A percentile compares a stretch with the other conserved stretches of the same genome.
Evolutionary conservation across 2,329 filamentous ascomycete genomes (phyloP).

Genomic region (Gnomoniopsis smithogilvyi): DNA sequence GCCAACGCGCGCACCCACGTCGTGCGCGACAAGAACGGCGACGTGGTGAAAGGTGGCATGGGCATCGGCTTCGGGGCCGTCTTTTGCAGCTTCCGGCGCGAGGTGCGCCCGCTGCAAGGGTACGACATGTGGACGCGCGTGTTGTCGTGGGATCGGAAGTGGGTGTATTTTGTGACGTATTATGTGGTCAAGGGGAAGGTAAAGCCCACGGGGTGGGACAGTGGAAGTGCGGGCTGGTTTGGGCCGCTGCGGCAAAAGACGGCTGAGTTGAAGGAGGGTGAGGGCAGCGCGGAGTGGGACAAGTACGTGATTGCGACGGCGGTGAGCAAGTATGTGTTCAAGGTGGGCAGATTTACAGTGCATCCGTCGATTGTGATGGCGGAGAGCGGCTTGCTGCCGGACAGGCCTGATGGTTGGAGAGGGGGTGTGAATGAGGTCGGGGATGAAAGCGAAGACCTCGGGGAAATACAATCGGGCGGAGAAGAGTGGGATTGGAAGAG

Average conservation of each 20-base stretch:
- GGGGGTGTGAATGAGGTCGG: slow-evolving; percentile 41
- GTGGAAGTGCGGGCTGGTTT: slow-evolving; percentile 39
- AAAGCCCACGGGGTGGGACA: slow-evolving; percentile 51
- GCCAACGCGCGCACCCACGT: slow-evolving; percentile 46
- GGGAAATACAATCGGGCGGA: slow-evolving; percentile 28
- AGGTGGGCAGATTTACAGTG: slow-evolving; percentile 78
- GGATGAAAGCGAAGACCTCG: slow-evolving; percentile 25
- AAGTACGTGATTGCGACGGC: slow-evolving; percentile 69
- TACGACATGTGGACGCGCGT: slow-evolving; percentile 75
- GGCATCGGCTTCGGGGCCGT: slow-evolving; percentile 70
- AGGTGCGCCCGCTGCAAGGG: slow-evolving; percentile 65
- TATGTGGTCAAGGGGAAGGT: slow-evolving; percentile 64
- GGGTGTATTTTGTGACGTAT: slow-evolving; percentile 73
- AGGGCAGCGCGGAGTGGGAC: slow-evolving; percentile 44
- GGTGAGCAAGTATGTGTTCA: slow-evolving; percentile 79
- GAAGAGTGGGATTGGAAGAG: slow-evolving; percentile 56
- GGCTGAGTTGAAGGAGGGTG: slow-evolving; percentile 34
- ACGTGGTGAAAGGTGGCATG: slow-evolving; percentile 50
- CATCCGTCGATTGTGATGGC: slow-evolving; percentile 74
- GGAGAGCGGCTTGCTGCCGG: slow-evolving; percentile 70
- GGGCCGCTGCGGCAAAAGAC: slow-evolving; percentile 27
- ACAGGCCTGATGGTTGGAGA: slow-evolving; percentile 64
- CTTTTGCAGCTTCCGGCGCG: slow-evolving; percentile 68
- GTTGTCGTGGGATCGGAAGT: slow-evolving; percentile 76
- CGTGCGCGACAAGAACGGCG: slow-evolving; percentile 48